phyloP scores from a whole-genome alignment of 805 yeast species.

The Phaffomyces thermotolerans region DNA sequence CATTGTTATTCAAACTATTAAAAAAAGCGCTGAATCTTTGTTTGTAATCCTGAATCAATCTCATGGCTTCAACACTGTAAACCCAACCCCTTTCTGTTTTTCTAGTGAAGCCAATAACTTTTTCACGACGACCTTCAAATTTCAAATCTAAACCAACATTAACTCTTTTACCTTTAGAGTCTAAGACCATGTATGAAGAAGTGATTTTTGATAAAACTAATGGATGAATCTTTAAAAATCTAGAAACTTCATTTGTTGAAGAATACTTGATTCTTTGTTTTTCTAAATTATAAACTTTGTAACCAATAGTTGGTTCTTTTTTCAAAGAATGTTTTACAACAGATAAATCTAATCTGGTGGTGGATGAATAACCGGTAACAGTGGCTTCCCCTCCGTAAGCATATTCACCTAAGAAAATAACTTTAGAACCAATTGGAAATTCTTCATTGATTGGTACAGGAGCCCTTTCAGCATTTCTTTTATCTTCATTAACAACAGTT shows the following conservation, averaged over 20 bases:
- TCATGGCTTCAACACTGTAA: conserved; percentile 67
- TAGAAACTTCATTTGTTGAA: conserved; percentile 60
- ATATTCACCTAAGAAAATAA: conserved; percentile 74
- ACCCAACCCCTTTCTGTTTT: conserved; percentile 70
- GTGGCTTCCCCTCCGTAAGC: conserved; percentile 81
- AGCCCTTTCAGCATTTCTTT: conserved; percentile 61
- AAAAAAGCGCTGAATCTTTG: conserved; percentile 57
- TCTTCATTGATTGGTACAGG: conserved; percentile 78
- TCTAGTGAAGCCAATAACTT: conserved; percentile 83
- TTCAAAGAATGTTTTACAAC: conserved; percentile 43
- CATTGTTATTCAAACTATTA: conserved; percentile 27
- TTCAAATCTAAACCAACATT: conserved; percentile 83
- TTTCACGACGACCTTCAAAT: conserved; percentile 68
- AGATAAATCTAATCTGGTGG: conserved; percentile 39
- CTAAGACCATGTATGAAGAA: conserved; percentile 58
- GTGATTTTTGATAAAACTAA: conserved; percentile 72
- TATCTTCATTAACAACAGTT: conserved; percentile 64
- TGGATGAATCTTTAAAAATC: conserved; percentile 48
- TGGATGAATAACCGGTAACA: conserved; percentile 51
- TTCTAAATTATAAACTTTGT: conserved; percentile 52
- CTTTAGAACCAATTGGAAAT: conserved; percentile 66
- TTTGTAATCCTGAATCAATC: conserved; percentile 55
- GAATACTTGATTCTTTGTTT: conserved; percentile 46
- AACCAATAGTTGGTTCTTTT: conserved; percentile 62
- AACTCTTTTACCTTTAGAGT: conserved; percentile 40